These are phyloP conservation scores for Solanum pimpinellifolium DNA, from an alignment of 257 asterid species.

Conservation along the genomic window DNA sequence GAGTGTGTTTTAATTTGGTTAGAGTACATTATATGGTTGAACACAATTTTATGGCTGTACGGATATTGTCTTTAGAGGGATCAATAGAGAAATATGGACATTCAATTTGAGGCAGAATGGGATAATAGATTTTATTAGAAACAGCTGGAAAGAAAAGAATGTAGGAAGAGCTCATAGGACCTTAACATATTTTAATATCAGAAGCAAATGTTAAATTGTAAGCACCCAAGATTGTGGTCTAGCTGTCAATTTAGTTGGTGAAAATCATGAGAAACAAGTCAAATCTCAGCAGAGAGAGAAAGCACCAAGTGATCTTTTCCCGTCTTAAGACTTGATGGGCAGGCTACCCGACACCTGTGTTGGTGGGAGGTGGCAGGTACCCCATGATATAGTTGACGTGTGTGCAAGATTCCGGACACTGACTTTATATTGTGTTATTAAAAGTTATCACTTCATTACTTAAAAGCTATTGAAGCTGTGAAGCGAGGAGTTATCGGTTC, in stretches of 20 bases:
- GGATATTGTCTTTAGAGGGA: neutral
- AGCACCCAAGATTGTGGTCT: neutral
- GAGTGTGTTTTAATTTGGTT: neutral
- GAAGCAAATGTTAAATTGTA: neutral
- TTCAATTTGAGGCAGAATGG: neutral
- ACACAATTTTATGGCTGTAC: neutral
- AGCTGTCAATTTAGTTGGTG: neutral
- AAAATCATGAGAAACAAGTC: neutral
- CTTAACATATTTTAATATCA: neutral
- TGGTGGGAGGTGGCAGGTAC: neutral
- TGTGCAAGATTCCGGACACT: neutral
- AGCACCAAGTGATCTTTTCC: neutral
- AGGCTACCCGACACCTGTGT: neutral
- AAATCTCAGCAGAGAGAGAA: neutral
- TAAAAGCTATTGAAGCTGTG: neutral
- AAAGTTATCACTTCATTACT: neutral
- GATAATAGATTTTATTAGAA: neutral
- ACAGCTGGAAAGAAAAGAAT: neutral
- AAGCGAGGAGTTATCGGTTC: neutral
- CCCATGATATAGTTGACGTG: neutral
- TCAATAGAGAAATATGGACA: neutral
- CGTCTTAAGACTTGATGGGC: neutral
- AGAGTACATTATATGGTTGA: neutral
- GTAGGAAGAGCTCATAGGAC: neutral
- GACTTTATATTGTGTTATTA: neutral